Evolutionary conservation across 768 basidiomycete species (phyloP).

Genomic region (Fomitopsis serialis): DNA sequence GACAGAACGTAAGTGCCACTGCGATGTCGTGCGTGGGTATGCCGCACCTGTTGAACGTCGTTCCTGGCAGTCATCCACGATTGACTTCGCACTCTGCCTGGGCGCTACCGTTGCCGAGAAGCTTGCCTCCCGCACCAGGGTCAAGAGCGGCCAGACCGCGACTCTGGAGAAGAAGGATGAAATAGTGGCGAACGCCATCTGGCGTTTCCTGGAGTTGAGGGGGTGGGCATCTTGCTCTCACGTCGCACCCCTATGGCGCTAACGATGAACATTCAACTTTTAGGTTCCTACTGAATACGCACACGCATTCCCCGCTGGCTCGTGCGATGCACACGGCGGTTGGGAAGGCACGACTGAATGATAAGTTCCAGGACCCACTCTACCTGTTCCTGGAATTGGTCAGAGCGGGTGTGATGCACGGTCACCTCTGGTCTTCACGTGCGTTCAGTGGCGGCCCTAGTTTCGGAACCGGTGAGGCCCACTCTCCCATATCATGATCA

Average conservation of each 20-base stretch:
- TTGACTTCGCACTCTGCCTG: conserved; percentile 91
- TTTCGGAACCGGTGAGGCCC: conserved; percentile 75
- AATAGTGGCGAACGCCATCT: conserved; percentile 95
- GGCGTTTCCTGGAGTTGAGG: conserved; percentile 94
- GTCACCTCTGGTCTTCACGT: conserved; percentile 81
- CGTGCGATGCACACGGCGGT: conserved; percentile 87
- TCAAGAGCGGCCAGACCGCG: conserved; percentile 40
- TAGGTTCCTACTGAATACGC: conserved; percentile 86
- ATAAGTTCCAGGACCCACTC: conserved; percentile 97
- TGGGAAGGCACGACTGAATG: conserved; percentile 76
- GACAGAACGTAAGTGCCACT: conserved; percentile 79
- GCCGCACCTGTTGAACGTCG: conserved; percentile 9
- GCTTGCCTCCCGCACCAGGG: conserved; percentile 76
- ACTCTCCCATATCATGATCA: conserved; percentile 26
- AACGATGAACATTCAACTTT: conserved; percentile 1
- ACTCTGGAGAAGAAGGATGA: conserved; percentile 97
- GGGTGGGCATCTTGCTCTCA: conserved; percentile 53
- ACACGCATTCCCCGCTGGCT: conserved; percentile 85
- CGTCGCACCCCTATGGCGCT: not conserved
- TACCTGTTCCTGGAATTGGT: conserved; percentile 95
- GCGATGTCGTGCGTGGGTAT: conserved; percentile 1
- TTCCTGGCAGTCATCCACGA: conserved; percentile 78
- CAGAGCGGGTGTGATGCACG: conserved; percentile 95
- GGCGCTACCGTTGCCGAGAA: conserved; percentile 84
- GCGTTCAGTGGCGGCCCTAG: conserved; percentile 94